Percentiles rank a stretch among this genome's conserved stretches.
These are phyloP conservation scores for Geosmithia flava DNA, from an alignment of 2,329 filamentous ascomycete species.

Conservation along the genomic window DNA sequence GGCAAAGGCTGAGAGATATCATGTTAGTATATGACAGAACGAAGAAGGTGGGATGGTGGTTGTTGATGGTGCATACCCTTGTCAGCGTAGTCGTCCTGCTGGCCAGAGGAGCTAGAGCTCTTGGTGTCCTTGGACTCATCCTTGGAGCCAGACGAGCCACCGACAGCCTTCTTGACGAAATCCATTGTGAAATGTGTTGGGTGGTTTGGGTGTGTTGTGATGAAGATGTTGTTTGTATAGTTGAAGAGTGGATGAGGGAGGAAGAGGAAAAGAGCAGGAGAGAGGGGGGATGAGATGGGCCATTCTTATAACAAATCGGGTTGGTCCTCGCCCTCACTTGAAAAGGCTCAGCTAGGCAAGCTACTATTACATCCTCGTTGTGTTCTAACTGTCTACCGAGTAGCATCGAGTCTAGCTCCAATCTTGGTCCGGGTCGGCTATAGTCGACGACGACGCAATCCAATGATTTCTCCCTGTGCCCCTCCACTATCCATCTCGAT, in stretches of 20 bases:
- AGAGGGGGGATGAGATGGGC: neutral
- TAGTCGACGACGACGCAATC: neutral
- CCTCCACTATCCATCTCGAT: neutral
- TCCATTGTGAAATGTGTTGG: slow-evolving; percentile 17
- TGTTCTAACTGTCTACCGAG: no score
- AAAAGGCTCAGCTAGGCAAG: no score
- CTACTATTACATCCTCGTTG: no score
- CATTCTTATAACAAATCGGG: neutral
- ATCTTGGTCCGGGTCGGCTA: neutral
- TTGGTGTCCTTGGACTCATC: slow-evolving; percentile 7
- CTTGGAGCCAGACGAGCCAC: slow-evolving; percentile 6
- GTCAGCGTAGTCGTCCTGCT: slow-evolving; percentile 17
- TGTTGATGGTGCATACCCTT: slow-evolving; percentile 10
- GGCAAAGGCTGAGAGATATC: slow-evolving; percentile 8
- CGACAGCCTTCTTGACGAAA: slow-evolving; percentile 23
- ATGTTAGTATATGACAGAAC: neutral
- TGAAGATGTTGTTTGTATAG: neutral
- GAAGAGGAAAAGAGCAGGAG: neutral
- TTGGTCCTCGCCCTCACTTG: neutral
- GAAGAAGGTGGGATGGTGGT: neutral
- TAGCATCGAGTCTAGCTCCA: neutral
- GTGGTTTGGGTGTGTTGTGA: slow-evolving; percentile 1
- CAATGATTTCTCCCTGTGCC: neutral
- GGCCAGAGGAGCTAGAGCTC: slow-evolving; percentile 1
- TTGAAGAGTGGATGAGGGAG: neutral